Evolutionary conservation across 2,329 filamentous ascomycete genomes (phyloP), one percentile per base, ranked within the genome.

Genomic region (Boeremia exigua): DNA sequence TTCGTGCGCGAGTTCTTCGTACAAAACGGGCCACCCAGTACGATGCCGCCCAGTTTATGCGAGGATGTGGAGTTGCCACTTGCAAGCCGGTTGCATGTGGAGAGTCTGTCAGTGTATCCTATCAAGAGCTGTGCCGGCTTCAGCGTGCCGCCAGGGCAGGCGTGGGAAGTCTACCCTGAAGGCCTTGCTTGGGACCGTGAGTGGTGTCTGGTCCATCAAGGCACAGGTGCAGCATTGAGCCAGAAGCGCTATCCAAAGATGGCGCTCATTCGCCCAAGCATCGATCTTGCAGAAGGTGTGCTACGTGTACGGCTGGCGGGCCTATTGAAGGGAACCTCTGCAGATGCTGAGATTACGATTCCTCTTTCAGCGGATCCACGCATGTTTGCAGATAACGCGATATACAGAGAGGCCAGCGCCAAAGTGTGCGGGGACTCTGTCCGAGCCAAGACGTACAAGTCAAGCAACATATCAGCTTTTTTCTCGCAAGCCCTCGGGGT

Each of bases 61-160:
- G 45, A 54, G 23, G 49, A 59, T 30, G 42, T 57, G 23, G 68
- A 71, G 60, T 60, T 65, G 65, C 63, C 68, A 68, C 68, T 66
- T 58, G 45, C 51, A 37, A 69, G 64, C 37, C 63, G 59, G 36
- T 68, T 80, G 53, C 74, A 78, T 57, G 75, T 83, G 47, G 79
- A 82, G 56, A 80, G 77, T 50, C 62, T 83, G 14, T 78, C 77
- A 6, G 84, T 98, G 0, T 99, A 92, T 69, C 95, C 95, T 0
- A 93, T 99, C 70, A 99, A 99, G 75, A 96, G 92, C 71, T 98
- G 95, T 67, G 90, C 87, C 14, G 90, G 90, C 0, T 96, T 89
- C 72, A 79, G 80, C 32, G 81, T 98, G 28, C 88, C 92, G 1
- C 59, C 77, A 0, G 82, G 80, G 2, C 78, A 78, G 7, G 70